A percentile compares a stretch with the other conserved stretches of the same genome.
These are phyloP conservation scores for Hanseniaspora lindneri DNA, from an alignment of 805 yeast genomes.

Conservation along the genomic window DNA sequence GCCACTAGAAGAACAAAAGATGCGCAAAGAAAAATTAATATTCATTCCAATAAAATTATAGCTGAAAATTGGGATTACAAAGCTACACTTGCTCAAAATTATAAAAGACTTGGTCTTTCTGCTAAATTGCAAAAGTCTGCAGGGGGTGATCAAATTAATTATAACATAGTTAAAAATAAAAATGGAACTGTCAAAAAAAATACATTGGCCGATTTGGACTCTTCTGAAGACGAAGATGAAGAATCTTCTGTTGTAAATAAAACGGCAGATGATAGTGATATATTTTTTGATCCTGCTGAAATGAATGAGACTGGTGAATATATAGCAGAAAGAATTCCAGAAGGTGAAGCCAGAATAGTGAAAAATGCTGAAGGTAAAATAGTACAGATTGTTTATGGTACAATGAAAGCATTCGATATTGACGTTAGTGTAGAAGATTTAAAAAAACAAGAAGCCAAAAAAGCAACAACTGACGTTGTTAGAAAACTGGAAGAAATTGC, in stretches of 20 bases:
- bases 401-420: constrained; percentile 34
- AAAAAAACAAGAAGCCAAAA: constrained; percentile 22
- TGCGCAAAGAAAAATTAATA: constrained; percentile 52
- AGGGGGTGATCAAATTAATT: constrained; percentile 67
- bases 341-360: constrained; percentile 66
- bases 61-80: constrained; percentile 83
- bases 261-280: constrained; percentile 15
- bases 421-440: constrained; percentile 29
- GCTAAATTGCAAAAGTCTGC: constrained; percentile 54
- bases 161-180: constrained; percentile 32
- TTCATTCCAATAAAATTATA: constrained; percentile 65
- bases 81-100: constrained; percentile 74
- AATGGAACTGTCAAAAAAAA: constrained; percentile 27
- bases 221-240: constrained; percentile 21
- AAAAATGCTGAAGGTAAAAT: constrained; percentile 63
- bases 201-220: constrained; percentile 26
- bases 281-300: constrained; percentile 21
- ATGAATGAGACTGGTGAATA: constrained; percentile 28
- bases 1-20: constrained; percentile 61
- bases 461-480: constrained; percentile 44
- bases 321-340: constrained; percentile 47
- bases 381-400: constrained; percentile 56
- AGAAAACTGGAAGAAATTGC: constrained; percentile 57
- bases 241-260: constrained; percentile 20
- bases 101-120: constrained; percentile 65